Percentiles rank a stretch among this genome's conserved stretches.
These are phyloP conservation scores for Nectriaceae sp. DNA, from an alignment of 2,329 filamentous ascomycete species.

Conservation along the genomic window DNA sequence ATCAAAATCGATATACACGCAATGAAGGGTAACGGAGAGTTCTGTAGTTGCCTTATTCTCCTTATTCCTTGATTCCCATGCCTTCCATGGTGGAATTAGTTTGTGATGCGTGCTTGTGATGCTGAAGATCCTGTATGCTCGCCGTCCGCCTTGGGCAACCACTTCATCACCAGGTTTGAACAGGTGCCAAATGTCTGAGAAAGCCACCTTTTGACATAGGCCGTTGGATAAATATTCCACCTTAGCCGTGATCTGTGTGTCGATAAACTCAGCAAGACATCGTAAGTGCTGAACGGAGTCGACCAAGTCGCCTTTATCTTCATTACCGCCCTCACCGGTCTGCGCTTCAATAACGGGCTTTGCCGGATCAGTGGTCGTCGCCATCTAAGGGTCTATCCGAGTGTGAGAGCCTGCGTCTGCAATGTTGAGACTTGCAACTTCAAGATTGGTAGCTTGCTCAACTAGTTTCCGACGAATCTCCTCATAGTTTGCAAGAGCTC, in stretches of 20 bases:
- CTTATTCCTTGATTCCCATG: conserved; percentile 14
- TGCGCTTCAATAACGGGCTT: too few species aligned
- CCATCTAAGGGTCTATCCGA: too few species aligned
- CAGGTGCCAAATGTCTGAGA: conserved; percentile 11
- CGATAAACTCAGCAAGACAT: conserved; percentile 3
- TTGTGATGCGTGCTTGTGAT: neutral
- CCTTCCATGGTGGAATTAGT: conserved; percentile 14
- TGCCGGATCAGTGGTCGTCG: too few species aligned
- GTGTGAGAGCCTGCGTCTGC: too few species aligned
- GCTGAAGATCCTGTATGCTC: conserved; percentile 6
- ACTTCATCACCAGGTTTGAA: conserved; percentile 6
- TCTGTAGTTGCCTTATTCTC: conserved; percentile 4
- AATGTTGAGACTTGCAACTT: too few species aligned
- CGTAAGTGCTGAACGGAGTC: too few species aligned
- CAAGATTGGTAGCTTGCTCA: too few species aligned
- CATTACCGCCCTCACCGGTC: too few species aligned
- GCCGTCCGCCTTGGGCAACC: conserved; percentile 1
- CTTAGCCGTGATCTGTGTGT: neutral
- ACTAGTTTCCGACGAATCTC: too few species aligned
- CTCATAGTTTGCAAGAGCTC: too few species aligned
- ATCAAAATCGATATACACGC: conserved; percentile 29
- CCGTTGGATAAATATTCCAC: neutral
- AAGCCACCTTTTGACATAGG: conserved; percentile 7
- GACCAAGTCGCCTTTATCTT: too few species aligned
- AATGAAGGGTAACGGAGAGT: neutral